A percentile compares a stretch with the other conserved stretches of the same genome.
Evolutionary conservation across 2,329 filamentous ascomycete species (phyloP).

Genomic region (Colletotrichum chrysophilum): DNA sequence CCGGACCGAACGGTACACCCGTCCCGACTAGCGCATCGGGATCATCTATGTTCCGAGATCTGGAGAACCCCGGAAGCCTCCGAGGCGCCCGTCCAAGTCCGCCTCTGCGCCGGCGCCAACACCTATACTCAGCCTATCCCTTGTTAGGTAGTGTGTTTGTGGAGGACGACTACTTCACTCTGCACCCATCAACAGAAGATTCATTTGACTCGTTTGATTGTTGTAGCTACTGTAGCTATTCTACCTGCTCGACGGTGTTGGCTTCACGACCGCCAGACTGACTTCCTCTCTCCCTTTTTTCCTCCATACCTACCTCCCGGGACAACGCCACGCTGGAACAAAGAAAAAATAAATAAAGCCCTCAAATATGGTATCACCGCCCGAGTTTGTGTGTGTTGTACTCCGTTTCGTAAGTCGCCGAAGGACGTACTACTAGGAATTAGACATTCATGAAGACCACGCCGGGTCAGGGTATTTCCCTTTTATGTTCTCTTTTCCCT

Average conservation of each 20-base stretch:
- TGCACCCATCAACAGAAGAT: background rate
- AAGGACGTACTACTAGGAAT: conserved; percentile 19
- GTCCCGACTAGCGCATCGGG: background rate
- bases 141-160: background rate
- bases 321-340: conserved; percentile 20
- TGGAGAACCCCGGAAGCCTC: background rate
- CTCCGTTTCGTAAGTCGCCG: background rate
- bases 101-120: background rate
- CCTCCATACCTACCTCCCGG: background rate
- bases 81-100: background rate
- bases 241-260: background rate
- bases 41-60: conserved; percentile 12
- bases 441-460: conserved; percentile 22
- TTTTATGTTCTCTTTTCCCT: background rate
- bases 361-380: conserved; percentile 23
- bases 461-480: conserved; percentile 4
- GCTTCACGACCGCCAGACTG: background rate
- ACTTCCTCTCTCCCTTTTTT: background rate
- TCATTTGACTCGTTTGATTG: conserved; percentile 16
- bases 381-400: conserved; percentile 4
- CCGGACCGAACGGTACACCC: background rate
- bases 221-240: conserved; percentile 8
- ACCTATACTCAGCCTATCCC: background rate
- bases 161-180: background rate
- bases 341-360: conserved; percentile 8